These are phyloP conservation scores for Fraxinus paxiana DNA, from an alignment of 305 asterid species.

Conservation along the genomic window DNA sequence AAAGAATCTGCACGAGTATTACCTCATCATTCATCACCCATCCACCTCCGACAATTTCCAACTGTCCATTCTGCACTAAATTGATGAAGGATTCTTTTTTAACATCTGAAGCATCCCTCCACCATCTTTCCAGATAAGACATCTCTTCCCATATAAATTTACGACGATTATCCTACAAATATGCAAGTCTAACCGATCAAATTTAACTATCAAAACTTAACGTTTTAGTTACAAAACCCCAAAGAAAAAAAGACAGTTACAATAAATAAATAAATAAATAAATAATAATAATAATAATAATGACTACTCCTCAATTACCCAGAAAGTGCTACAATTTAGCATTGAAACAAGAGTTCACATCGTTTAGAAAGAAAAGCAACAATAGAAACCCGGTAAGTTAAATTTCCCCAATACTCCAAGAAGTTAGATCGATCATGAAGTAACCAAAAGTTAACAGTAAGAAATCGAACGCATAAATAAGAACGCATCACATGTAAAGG, in stretches of 20 bases:
- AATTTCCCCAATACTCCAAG: neutral
- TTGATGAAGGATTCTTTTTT: constrained; percentile 65
- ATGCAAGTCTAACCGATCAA: constrained; percentile 17
- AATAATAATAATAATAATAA: neutral
- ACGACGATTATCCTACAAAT: constrained; percentile 64
- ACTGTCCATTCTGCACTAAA: constrained; percentile 80
- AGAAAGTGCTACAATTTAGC: neutral
- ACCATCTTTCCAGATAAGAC: constrained; percentile 98
- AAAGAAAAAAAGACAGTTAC: neutral
- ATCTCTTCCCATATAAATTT: constrained; percentile 99
- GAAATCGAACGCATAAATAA: neutral
- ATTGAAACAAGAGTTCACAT: neutral
- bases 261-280: neutral
- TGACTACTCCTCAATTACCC: neutral
- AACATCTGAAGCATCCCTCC: constrained; percentile 82
- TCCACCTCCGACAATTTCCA: constrained; percentile 97
- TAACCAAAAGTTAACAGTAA: constrained; percentile 1
- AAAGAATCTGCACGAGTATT: constrained; percentile 19
- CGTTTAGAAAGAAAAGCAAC: neutral
- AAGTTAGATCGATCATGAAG: constrained; percentile 3
- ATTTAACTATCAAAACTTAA: constrained; percentile 10
- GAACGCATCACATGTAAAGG: neutral
- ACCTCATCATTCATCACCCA: constrained; percentile 99
- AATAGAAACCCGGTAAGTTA: neutral
- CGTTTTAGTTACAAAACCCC: neutral